These are phyloP conservation scores for Eucalyptus shirleyi DNA, from an alignment of 345 rosid genomes.

Conservation along the genomic window DNA sequence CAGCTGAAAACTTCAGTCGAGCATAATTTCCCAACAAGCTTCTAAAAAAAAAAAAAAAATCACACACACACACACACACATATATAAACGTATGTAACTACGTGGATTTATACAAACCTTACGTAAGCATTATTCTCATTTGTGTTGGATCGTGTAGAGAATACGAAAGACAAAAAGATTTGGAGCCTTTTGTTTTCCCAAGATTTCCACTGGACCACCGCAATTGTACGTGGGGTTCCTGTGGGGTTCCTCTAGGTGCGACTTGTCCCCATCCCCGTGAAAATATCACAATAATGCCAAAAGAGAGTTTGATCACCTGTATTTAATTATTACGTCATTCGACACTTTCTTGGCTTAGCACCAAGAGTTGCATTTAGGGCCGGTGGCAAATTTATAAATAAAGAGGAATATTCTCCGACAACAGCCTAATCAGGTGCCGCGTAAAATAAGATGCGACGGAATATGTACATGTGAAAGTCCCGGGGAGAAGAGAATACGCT, in stretches of 20 bases:
- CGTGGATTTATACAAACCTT: too few relatives aligned
- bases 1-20: too few relatives aligned
- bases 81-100: background rate
- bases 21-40: too few relatives aligned
- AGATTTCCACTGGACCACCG: background rate
- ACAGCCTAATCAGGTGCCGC: background rate
- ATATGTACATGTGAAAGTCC: background rate
- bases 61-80: too few relatives aligned
- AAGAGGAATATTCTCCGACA: background rate
- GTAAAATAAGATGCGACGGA: background rate
- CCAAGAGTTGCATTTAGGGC: background rate
- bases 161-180: background rate
- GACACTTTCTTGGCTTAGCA: background rate
- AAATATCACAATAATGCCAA: background rate
- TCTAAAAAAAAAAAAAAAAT: too few relatives aligned
- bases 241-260: background rate
- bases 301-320: accelerated
- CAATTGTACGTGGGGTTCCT: background rate
- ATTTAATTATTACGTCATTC: background rate
- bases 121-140: background rate
- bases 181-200: background rate
- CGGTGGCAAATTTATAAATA: background rate
- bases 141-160: background rate
- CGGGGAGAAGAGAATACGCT: background rate
- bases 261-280: background rate